phyloP scores from a whole-genome alignment of 2,329 filamentous ascomycete species.

The Ilyonectria sp. region DNA sequence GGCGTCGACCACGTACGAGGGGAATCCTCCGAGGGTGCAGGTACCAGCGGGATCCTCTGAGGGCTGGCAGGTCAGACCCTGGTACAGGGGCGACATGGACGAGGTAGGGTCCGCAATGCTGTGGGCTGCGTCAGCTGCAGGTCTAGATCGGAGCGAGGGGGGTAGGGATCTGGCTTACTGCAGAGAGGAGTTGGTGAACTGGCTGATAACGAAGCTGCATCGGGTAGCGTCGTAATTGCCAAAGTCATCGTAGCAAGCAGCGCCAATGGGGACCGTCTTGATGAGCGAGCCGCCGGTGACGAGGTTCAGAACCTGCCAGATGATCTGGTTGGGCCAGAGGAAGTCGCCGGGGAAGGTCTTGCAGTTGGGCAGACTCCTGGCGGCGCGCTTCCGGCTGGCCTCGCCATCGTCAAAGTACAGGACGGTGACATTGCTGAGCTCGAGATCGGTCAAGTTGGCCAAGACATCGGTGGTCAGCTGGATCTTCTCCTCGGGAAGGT shows the following conservation, averaged over 20 bases:
- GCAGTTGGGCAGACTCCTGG: slow-evolving; percentile 36
- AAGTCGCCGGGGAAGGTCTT: slow-evolving; percentile 54
- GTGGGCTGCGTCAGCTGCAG: slow-evolving; percentile 5
- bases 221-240: slow-evolving; percentile 46
- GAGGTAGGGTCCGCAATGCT: slow-evolving; percentile 57
- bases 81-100: slow-evolving; percentile 58
- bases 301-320: slow-evolving; percentile 55
- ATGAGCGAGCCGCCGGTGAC: slow-evolving; percentile 52
- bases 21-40: slow-evolving; percentile 60
- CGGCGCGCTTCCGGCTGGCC: slow-evolving; percentile 1
- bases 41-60: slow-evolving; percentile 31
- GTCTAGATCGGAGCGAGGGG: neutral
- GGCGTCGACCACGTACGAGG: slow-evolving; percentile 59
- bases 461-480: slow-evolving; percentile 36
- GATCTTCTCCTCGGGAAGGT: slow-evolving; percentile 35
- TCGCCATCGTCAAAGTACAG: slow-evolving; percentile 32
- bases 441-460: slow-evolving; percentile 30
- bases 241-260: slow-evolving; percentile 49
- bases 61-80: slow-evolving; percentile 56
- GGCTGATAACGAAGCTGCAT: slow-evolving; percentile 46
- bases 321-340: slow-evolving; percentile 46
- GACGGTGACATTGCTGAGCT: slow-evolving; percentile 25
- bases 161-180: slow-evolving; percentile 33
- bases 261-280: slow-evolving; percentile 52
- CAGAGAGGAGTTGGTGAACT: slow-evolving; percentile 48